Conservation (phyloP, 2,329 filamentous ascomycete genomes). For the Pseudohalonectria lignicola region DNA sequence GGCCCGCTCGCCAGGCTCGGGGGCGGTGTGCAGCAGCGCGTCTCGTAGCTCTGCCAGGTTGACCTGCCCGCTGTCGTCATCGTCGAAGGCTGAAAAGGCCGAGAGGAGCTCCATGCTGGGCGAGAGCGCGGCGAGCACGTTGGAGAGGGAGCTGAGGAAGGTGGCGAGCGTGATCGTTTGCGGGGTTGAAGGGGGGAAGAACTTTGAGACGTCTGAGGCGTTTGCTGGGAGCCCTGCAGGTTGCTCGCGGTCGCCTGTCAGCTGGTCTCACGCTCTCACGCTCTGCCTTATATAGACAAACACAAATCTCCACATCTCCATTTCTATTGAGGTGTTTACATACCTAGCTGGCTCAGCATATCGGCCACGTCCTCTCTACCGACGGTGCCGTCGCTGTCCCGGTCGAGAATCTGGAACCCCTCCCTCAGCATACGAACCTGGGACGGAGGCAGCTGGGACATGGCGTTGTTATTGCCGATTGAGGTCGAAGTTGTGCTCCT, state of each 20-base stretch:
- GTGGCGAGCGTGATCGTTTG: constrained; percentile 72
- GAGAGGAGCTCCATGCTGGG: constrained; percentile 71
- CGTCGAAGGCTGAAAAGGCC: constrained; percentile 90
- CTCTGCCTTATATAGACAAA: too few species aligned
- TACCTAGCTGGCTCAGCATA: constrained; percentile 78
- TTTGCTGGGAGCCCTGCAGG: constrained; percentile 61
- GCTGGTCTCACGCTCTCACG: too few species aligned
- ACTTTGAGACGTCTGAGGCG: constrained; percentile 59
- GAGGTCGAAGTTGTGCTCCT: constrained; percentile 18
- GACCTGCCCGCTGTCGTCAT: constrained; percentile 88
- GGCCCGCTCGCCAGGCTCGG: constrained; percentile 56
- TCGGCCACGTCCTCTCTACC: constrained; percentile 75
- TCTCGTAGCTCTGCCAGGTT: constrained; percentile 74
- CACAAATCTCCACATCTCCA: too few species aligned
- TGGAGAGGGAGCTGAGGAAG: constrained; percentile 75
- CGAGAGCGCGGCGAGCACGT: constrained; percentile 62
- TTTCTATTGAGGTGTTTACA: too few species aligned
- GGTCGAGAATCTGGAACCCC: constrained; percentile 86
- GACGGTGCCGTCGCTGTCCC: constrained; percentile 75
- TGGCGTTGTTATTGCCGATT: constrained; percentile 36
- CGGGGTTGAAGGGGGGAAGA: constrained; percentile 65
- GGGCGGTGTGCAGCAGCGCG: constrained; percentile 70
- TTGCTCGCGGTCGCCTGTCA: too few species aligned
- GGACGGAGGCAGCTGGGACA: constrained; percentile 66
- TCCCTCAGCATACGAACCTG: constrained; percentile 84